A percentile compares a stretch with the other conserved stretches of the same genome.
phyloP scores from a whole-genome alignment of 495 filamentous ascomycete genomes.

The Daldinia grandis region DNA sequence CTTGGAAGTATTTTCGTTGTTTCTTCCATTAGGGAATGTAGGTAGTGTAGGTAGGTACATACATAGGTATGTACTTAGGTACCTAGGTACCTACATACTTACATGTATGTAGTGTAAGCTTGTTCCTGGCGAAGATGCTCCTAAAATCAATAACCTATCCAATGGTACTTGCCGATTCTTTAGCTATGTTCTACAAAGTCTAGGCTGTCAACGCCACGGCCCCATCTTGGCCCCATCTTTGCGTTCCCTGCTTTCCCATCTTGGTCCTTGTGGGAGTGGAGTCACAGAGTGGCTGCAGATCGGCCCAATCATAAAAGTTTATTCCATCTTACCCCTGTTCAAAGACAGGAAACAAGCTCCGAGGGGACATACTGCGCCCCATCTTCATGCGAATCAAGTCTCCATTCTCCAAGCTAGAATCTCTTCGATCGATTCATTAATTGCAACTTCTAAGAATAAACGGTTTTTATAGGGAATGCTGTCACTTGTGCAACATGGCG shows the following conservation, averaged over 20 bases:
- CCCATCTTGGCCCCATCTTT: constrained; percentile 35
- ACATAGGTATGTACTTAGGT: neutral
- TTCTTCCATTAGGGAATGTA: constrained; percentile 1
- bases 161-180: constrained; percentile 2
- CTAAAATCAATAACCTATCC: constrained; percentile 4
- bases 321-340: constrained; percentile 14
- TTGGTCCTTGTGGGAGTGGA: constrained; percentile 36
- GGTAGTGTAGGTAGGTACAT: neutral
- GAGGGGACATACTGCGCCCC: constrained; percentile 19
- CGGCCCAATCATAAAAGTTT: constrained; percentile 27
- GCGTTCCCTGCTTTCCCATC: constrained; percentile 35
- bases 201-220: constrained; percentile 25
- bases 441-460: neutral
- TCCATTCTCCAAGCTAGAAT: neutral
- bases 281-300: constrained; percentile 24
- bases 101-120: neutral
- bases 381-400: constrained; percentile 5
- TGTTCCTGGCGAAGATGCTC: constrained; percentile 30
- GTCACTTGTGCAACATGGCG: neutral
- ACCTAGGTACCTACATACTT: neutral
- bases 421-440: constrained; percentile 10
- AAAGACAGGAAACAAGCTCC: constrained; percentile 38
- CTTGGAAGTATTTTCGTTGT: constrained; percentile 20
- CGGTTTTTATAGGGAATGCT: neutral
- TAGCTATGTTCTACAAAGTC: neutral